These are phyloP conservation scores for Myxozyma udenii DNA, from an alignment of 805 yeast species.

Conservation along the genomic window DNA sequence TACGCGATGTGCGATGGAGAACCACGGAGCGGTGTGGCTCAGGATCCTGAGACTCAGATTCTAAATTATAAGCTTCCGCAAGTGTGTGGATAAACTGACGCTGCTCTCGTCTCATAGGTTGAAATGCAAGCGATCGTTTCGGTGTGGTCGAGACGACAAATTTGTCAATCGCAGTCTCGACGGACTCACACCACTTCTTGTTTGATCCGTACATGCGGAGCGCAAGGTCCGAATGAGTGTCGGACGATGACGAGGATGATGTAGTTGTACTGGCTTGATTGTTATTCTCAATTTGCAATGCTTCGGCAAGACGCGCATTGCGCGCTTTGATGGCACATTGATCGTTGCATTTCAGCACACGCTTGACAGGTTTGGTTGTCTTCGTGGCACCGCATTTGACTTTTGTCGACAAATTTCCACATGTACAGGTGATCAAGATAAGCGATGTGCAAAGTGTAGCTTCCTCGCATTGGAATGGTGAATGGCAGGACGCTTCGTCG, in stretches of 20 bases:
- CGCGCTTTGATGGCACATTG: slow-evolving; percentile 62
- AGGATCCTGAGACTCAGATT: slow-evolving; percentile 71
- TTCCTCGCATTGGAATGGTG: slow-evolving; percentile 43
- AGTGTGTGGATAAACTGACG: slow-evolving; percentile 68
- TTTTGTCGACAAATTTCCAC: slow-evolving; percentile 54
- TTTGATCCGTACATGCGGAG: slow-evolving; percentile 54
- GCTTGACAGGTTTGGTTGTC: slow-evolving; percentile 39
- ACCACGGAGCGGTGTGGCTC: slow-evolving; percentile 77
- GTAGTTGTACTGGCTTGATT: slow-evolving; percentile 27
- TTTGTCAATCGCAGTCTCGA: slow-evolving; percentile 53
- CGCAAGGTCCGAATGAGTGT: slow-evolving; percentile 47
- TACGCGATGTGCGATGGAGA: slow-evolving; percentile 40
- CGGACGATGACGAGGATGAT: slow-evolving; percentile 29
- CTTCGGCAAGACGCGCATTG: slow-evolving; percentile 59
- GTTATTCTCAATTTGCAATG: slow-evolving; percentile 48
- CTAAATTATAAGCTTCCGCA: slow-evolving; percentile 56
- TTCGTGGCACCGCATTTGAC: slow-evolving; percentile 55
- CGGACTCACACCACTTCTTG: slow-evolving; percentile 61
- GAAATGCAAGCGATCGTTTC: slow-evolving; percentile 54
- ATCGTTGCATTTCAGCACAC: slow-evolving; percentile 60
- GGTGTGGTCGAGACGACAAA: slow-evolving; percentile 44
- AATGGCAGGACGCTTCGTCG: slow-evolving; percentile 66
- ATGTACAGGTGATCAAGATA: slow-evolving; percentile 56
- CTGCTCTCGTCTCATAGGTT: slow-evolving; percentile 68
- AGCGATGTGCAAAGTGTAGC: slow-evolving; percentile 51